phyloP scores from a whole-genome alignment of 371 early-diverging fungal species.

The Dinochytrium kinnereticum region DNA sequence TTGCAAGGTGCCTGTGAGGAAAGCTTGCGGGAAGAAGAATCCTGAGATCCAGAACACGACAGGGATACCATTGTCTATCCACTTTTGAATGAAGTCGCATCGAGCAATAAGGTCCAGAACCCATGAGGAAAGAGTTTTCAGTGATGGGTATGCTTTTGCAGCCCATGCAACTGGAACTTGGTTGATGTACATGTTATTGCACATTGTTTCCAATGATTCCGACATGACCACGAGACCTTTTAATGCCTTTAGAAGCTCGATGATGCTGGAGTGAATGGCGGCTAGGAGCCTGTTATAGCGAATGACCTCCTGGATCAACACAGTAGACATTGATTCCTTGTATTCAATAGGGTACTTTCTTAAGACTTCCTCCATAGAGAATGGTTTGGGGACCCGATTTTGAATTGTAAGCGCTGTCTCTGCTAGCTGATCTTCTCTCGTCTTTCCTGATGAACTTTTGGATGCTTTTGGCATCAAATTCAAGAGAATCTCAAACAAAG shows the following conservation, averaged over 20 bases:
- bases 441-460: constrained; percentile 44
- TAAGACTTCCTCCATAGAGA: constrained; percentile 46
- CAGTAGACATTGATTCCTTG: constrained; percentile 64
- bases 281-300: constrained; percentile 59
- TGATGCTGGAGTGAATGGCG: constrained; percentile 53
- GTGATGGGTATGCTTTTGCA: constrained; percentile 63
- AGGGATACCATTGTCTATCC: constrained; percentile 62
- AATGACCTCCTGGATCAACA: constrained; percentile 62
- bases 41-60: constrained; percentile 64
- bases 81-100: constrained; percentile 58
- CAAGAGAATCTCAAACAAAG: constrained; percentile 56
- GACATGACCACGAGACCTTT: constrained; percentile 65
- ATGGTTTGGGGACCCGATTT: constrained; percentile 52
- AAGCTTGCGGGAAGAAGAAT: constrained; percentile 68
- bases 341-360: constrained; percentile 62
- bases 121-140: constrained; percentile 61
- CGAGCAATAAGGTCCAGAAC: constrained; percentile 56
- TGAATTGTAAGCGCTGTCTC: constrained; percentile 54
- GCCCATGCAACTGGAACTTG: constrained; percentile 59
- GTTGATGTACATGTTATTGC: constrained; percentile 59
- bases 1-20: constrained; percentile 62
- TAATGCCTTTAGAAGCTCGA: constrained; percentile 57
- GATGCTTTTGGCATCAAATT: constrained; percentile 56
- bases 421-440: constrained; percentile 53
- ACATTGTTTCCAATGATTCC: constrained; percentile 58